Base-by-base conservation (phyloP, 768 basidiomycete genomes). In the Tricholomella constricta region DNA sequence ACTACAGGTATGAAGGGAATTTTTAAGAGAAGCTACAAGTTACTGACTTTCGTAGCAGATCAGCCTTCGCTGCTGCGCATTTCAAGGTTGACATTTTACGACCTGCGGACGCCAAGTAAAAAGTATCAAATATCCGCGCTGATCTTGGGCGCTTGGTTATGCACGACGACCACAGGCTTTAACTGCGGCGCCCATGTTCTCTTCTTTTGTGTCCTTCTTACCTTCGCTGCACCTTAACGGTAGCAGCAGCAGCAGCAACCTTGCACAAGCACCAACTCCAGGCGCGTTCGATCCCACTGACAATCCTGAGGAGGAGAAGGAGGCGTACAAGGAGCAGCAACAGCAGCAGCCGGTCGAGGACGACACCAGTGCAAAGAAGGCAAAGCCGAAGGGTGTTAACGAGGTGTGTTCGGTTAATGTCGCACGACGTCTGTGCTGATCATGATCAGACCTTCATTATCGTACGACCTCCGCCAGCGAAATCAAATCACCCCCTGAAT, bases 351-450 rank as follows among this genome's bases (percentile, higher is more conserved):
- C 59, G 19, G 29, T 48, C n/a, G 57, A 57, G 14, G 69, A 71
- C 44, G 68, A 75, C 19, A 55, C 54, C 11, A 71, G 66, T 31
- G 62, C 63, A 7, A 71, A 72, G 44, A 81, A 75, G 68, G 26
- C 48, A 34, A 81, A 76, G 65, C 75, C 73, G 55, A 76, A 70
- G 65, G 70, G 65, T 37, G 66, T 75, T 7, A 78, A 78, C 61
- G 83, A 84, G 73, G 83, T 81, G 47, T 45, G 71, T 58, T 14
- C 23, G 12, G 19, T 41, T 19, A 48, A 45, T 12, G 48, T 55
- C 44, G 34, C 35, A 50, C 51, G 23, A 55, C 41, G 31, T 45
- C 26, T 40, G 20, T 36, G 12, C 9, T 26, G 1, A 56, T 20
- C 40, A 47, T 37, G 25, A 37, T 46, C 45, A 55, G 54, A 54